Conservation (phyloP, 2,329 filamentous ascomycete species). For the Epichloe brachyelytri region DNA sequence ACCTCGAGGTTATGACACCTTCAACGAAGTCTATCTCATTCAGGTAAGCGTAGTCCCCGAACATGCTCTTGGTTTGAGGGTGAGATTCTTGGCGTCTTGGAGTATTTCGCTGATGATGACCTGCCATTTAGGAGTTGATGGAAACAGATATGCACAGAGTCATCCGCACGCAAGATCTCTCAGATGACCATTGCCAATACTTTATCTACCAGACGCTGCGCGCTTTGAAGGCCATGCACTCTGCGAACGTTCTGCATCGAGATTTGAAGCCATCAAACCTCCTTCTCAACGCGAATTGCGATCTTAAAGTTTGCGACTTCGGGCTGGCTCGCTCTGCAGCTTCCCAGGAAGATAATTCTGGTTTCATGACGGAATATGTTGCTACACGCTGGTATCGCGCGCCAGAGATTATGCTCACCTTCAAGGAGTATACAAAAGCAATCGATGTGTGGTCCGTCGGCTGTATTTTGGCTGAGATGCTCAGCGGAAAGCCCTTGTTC, state of each 20-base stretch:
- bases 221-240: conserved; percentile 98
- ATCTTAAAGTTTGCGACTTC: conserved; percentile 98
- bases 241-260: conserved; percentile 91
- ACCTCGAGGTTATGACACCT: conserved; percentile 87
- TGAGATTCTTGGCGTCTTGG: too few species aligned
- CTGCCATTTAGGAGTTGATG: conserved; percentile 67
- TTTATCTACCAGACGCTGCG: conserved; percentile 99
- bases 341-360: conserved; percentile 98
- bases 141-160: conserved; percentile 99
- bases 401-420: conserved; percentile 99
- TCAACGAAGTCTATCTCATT: conserved; percentile 96
- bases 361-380: conserved; percentile 99
- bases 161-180: conserved; percentile 95
- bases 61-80: not conserved
- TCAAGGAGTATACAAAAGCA: conserved; percentile 99
- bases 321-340: conserved; percentile 90
- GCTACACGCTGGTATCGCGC: conserved; percentile 98
- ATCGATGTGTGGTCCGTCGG: conserved; percentile 99
- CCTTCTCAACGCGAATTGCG: conserved; percentile 94
- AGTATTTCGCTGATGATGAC: not conserved
- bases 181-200: conserved; percentile 98
- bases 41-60: conserved; percentile 50
- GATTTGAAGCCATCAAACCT: conserved; percentile 97
- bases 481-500: conserved; percentile 95
- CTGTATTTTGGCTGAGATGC: conserved; percentile 96